Evolutionary conservation across 495 filamentous ascomycete species (phyloP), one percentile per base, ranked within the genome.

Genomic region (Penicillium atrosanguineum): DNA sequence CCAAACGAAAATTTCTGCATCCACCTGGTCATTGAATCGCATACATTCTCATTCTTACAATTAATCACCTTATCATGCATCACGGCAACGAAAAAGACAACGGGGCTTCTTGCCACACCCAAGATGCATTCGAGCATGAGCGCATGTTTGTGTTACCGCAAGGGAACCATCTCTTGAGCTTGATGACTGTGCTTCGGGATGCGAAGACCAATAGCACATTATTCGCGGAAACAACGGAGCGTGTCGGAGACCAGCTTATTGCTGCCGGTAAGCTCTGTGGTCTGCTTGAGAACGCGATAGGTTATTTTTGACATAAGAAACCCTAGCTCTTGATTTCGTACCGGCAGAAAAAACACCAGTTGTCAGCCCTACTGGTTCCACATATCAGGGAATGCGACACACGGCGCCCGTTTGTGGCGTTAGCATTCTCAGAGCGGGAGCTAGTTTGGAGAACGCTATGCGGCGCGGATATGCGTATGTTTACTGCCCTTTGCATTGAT

Each of bases 371-470:
- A 59, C 56, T 3, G 50, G 56, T 1, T 16, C 42, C 9, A 25
- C 21, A 31, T 59, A 53, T 52, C 25, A 54, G 25, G 56, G 56
- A 21, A 41, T 26, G 0, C 37, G 40, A 11, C 44, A 53, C 29
- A 44, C 40, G 15, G 11, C 2, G 0, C 23, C 31, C 7, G 28
- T 60, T 16, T 55, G 52, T 44, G 52, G 41, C 12, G 57, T 60
- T 43, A 55, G 52, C 20, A 60, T 60, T 37, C 51, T 60, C 36
- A 41, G 57, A 25, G 57, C 57, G 1, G 57, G 57, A 3, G 57
- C 45, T 12, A 55, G 52, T 43, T 37, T 60, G 6, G 57, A 60
- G n/a, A 55, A 48, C 28, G 39, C 46, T 3, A 14, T 56, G 46
- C 29, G 57, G 15, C 43, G 51, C 19, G 52, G 40, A 44, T 60